Conservation (phyloP, 2,329 filamentous ascomycete species). For the Xylaria sp. region DNA sequence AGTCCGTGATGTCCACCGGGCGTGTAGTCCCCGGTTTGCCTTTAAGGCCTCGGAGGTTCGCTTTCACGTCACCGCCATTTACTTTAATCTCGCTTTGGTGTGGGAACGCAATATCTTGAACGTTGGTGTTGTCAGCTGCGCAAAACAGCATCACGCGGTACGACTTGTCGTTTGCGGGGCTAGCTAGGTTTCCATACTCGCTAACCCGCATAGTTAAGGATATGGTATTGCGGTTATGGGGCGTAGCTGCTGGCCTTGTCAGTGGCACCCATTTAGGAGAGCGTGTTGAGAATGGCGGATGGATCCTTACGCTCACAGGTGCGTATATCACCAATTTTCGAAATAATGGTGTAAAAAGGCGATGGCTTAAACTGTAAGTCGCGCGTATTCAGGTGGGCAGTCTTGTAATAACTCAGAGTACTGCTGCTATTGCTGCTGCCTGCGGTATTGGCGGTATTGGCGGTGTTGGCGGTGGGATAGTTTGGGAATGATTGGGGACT, state of each 20-base stretch:
- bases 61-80: slow-evolving; percentile 85
- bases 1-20: slow-evolving; percentile 86
- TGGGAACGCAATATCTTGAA: slow-evolving; percentile 85
- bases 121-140: slow-evolving; percentile 65
- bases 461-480: too few relatives aligned
- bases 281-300: background rate
- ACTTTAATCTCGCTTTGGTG: slow-evolving; percentile 91
- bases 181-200: slow-evolving; percentile 57
- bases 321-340: slow-evolving; percentile 67
- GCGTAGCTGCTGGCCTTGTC: slow-evolving; percentile 55
- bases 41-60: slow-evolving; percentile 93
- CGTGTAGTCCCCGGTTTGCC: slow-evolving; percentile 95
- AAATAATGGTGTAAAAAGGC: slow-evolving; percentile 80
- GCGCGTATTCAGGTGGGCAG: slow-evolving; percentile 12
- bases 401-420: slow-evolving; percentile 22
- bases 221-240: slow-evolving; percentile 57
- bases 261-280: slow-evolving; percentile 8
- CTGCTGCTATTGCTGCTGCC: slow-evolving; percentile 22
- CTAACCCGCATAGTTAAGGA: slow-evolving; percentile 54
- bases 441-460: background rate
- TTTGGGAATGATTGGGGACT: slow-evolving; percentile 13
- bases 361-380: slow-evolving; percentile 67
- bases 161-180: slow-evolving; percentile 64
- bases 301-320: slow-evolving; percentile 72
- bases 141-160: slow-evolving; percentile 85